A percentile compares a stretch with the other conserved stretches of the same genome.
phyloP scores from a whole-genome alignment of 345 rosid genomes.

The Tarenaya hassleriana region DNA sequence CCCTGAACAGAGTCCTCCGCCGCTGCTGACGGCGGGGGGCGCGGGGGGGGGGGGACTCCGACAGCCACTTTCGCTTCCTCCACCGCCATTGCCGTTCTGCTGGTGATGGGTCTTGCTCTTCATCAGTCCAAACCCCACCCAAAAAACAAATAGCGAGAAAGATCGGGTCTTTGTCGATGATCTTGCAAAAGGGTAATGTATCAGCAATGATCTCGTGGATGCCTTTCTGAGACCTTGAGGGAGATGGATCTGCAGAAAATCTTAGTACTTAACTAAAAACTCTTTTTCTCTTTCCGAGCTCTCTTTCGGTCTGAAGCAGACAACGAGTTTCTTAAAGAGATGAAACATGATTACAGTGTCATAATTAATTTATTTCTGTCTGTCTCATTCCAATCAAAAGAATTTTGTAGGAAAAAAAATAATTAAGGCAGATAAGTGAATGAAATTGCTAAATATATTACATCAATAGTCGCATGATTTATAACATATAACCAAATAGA shows the following conservation, averaged over 20 bases:
- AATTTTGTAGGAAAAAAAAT: no score
- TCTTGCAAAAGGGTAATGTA: conserved; percentile 4
- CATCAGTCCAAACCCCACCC: conserved; percentile 14
- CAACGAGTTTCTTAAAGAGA: conserved; percentile 25
- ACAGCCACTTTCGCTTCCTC: conserved; percentile 35
- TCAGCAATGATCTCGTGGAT: conserved; percentile 19
- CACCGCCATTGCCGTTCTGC: conserved; percentile 27
- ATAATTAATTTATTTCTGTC: no score
- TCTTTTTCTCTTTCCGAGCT: neutral
- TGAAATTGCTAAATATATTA: no score
- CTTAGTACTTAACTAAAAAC: conserved; percentile 15
- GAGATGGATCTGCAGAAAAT: conserved; percentile 20
- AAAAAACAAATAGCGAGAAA: neutral
- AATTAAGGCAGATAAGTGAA: no score
- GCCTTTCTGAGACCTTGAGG: conserved; percentile 7
- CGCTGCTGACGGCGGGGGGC: conserved; percentile 44
- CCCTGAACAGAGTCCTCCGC: conserved; percentile 49
- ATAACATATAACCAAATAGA: no score
- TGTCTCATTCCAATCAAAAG: no score
- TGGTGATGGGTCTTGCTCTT: conserved; percentile 38
- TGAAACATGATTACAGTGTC: conserved; percentile 21
- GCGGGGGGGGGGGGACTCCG: conserved; percentile 48
- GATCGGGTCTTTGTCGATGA: neutral
- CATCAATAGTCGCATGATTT: no score
- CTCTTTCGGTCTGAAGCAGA: conserved; percentile 17